Percentiles rank a stretch among this genome's conserved stretches.
Conservation (phyloP, 768 basidiomycete species). For the Ramaria rubella region DNA sequence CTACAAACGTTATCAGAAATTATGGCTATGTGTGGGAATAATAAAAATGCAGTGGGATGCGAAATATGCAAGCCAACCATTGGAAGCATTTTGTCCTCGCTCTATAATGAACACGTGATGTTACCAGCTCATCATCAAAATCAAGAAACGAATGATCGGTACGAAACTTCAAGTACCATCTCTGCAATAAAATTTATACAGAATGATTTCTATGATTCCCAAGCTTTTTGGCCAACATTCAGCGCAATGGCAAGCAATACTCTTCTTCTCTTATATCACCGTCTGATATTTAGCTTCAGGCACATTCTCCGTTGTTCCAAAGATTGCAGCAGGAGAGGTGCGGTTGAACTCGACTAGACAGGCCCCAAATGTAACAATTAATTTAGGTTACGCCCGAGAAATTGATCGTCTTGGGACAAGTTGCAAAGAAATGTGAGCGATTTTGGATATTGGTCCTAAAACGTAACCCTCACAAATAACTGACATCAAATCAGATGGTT, state of each 20-base stretch:
- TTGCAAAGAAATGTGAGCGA: constrained; percentile 54
- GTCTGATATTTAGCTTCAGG: constrained; percentile 22
- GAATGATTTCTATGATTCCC: background rate
- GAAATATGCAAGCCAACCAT: constrained; percentile 70
- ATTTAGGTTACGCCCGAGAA: constrained; percentile 51
- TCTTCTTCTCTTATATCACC: background rate
- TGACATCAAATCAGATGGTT: constrained; percentile 30
- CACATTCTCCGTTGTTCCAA: constrained; percentile 66
- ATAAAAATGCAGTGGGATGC: constrained; percentile 51
- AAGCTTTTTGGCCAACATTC: constrained; percentile 65
- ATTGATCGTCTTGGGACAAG: constrained; percentile 55
- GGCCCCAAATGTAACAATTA: background rate
- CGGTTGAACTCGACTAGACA: background rate
- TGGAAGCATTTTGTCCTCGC: constrained; percentile 43
- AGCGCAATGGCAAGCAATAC: constrained; percentile 43
- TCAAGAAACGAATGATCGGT: constrained; percentile 64
- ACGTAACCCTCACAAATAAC: background rate
- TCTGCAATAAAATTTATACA: background rate
- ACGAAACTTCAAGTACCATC: background rate
- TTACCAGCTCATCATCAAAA: constrained; percentile 55
- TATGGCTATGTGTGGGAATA: constrained; percentile 43
- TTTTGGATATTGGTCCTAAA: background rate
- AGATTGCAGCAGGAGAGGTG: constrained; percentile 63
- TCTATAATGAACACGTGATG: constrained; percentile 63
- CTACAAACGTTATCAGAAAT: constrained; percentile 50